Percentiles rank a stretch among this genome's conserved stretches.
Evolutionary conservation across 345 rosid species (phyloP).

Genomic region (Rhizophora apiculata): DNA sequence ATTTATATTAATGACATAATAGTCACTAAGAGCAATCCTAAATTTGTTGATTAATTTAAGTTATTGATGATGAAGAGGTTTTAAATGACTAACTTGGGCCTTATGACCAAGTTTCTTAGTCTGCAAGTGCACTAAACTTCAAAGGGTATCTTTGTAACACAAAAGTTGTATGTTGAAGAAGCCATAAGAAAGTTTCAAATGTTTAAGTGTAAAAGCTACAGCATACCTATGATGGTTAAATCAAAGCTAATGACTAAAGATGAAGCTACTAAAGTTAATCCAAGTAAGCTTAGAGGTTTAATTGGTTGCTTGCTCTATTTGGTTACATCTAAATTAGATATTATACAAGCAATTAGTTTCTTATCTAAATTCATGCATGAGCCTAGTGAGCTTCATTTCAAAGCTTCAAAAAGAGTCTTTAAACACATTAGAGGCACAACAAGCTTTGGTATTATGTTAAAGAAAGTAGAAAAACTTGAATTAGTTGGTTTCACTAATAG

Average conservation of each 20-base stretch:
- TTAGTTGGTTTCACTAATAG: background rate
- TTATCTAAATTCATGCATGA: background rate
- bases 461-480: background rate
- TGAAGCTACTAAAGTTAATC: background rate
- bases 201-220: background rate
- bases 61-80: no score
- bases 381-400: background rate
- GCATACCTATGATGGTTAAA: background rate
- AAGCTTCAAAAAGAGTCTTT: background rate
- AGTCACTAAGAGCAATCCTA: background rate
- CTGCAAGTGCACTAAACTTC: background rate
- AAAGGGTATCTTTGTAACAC: background rate
- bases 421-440: background rate
- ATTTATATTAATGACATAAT: background rate
- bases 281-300: background rate
- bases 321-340: background rate
- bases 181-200: no score
- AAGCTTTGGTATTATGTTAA: background rate
- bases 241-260: background rate
- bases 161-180: background rate
- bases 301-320: background rate
- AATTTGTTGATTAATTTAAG: no score
- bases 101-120: background rate
- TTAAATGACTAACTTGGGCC: background rate
- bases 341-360: background rate